These are phyloP conservation scores for Gonapodya prolifera DNA, from an alignment of 192 early-diverging fungal genomes.

Conservation along the genomic window DNA sequence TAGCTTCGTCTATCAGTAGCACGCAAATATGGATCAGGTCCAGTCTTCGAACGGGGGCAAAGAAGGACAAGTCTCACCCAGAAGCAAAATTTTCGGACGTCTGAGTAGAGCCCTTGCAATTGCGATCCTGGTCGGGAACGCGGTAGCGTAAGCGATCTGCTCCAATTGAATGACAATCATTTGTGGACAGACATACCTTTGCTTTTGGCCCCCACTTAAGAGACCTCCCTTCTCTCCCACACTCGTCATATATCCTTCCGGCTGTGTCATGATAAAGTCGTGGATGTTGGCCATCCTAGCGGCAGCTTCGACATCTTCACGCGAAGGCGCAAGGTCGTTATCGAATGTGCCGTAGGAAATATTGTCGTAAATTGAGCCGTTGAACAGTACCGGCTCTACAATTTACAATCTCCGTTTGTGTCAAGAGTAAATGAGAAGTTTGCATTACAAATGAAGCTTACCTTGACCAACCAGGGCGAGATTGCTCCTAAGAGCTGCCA, in stretches of 20 bases:
- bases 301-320: slow-evolving; percentile 53
- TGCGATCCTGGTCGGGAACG: too few relatives aligned
- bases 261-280: slow-evolving; percentile 56
- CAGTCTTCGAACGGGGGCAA: too few relatives aligned
- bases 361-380: slow-evolving; percentile 88
- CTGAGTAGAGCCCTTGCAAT: too few relatives aligned
- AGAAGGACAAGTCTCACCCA: too few relatives aligned
- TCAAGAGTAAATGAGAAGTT: background rate
- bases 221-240: slow-evolving; percentile 53
- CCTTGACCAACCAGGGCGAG: slow-evolving; percentile 81
- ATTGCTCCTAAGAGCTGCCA: slow-evolving; percentile 56
- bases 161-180: too few relatives aligned
- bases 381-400: slow-evolving; percentile 90
- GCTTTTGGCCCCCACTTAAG: slow-evolving; percentile 85
- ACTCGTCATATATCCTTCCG: slow-evolving; percentile 50
- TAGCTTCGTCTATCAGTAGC: too few relatives aligned
- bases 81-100: too few relatives aligned
- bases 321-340: slow-evolving; percentile 32
- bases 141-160: too few relatives aligned
- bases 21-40: too few relatives aligned
- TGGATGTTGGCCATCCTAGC: slow-evolving; percentile 70
- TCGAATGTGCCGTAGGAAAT: slow-evolving; percentile 79
- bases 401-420: background rate
- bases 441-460: background rate
- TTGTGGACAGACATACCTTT: too few relatives aligned